Conservation (phyloP, 805 yeast genomes). For the Metschnikowia drakensbergensis region DNA sequence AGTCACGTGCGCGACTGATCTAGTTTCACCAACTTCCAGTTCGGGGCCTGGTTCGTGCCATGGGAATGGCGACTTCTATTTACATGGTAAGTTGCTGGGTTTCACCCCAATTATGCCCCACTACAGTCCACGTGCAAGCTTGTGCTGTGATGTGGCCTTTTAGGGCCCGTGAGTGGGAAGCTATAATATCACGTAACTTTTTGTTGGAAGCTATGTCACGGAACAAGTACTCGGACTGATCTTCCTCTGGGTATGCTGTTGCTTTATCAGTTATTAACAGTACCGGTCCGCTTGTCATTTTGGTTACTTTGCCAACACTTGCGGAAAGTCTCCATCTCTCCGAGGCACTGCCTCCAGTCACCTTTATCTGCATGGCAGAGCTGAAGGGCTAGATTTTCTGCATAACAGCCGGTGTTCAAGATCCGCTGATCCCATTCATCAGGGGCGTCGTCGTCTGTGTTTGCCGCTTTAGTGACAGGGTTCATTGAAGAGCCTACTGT, state of each 20-base stretch:
- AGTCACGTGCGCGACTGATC: slow-evolving; percentile 2
- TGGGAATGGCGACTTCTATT: too few species aligned
- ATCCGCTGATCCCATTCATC: slow-evolving; percentile 78
- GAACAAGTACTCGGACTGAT: too few species aligned
- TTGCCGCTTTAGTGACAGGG: neutral
- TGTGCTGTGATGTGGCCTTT: too few species aligned
- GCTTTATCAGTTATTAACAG: slow-evolving; percentile 28
- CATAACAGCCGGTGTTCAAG: slow-evolving; percentile 70
- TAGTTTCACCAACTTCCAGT: neutral
- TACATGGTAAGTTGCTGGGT: too few species aligned
- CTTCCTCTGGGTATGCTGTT: too few species aligned
- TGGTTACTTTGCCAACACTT: slow-evolving; percentile 60
- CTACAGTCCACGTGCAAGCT: too few species aligned
- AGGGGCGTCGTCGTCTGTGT: slow-evolving; percentile 50
- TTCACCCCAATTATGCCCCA: too few species aligned
- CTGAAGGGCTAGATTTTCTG: slow-evolving; percentile 65
- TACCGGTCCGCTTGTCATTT: slow-evolving; percentile 47
- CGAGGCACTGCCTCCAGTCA: slow-evolving; percentile 66
- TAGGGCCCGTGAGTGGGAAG: too few species aligned
- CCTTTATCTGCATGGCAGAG: slow-evolving; percentile 77
- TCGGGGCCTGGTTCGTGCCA: too few species aligned
- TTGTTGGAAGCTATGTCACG: too few species aligned
- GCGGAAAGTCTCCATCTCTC: slow-evolving; percentile 59
- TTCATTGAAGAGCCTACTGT: neutral
- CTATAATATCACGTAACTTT: too few species aligned